These are phyloP conservation scores for Balansia obtecta DNA, from an alignment of 2,329 filamentous ascomycete genomes.

Conservation along the genomic window DNA sequence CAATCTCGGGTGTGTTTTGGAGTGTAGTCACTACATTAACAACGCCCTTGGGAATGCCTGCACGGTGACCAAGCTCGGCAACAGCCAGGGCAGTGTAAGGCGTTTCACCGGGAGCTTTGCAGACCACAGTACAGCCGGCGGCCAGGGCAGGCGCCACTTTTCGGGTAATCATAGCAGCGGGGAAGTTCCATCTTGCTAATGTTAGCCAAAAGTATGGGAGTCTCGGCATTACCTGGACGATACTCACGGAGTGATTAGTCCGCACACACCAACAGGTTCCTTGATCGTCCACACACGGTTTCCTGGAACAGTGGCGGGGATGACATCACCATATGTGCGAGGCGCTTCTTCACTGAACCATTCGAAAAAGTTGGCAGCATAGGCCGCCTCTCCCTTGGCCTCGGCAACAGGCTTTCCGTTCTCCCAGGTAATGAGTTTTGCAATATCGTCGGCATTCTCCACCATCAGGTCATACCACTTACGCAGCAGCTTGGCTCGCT, in stretches of 20 bases:
- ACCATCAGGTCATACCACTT: constrained; percentile 74
- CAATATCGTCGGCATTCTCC: constrained; percentile 68
- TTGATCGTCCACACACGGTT: constrained; percentile 70
- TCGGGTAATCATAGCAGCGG: constrained; percentile 61
- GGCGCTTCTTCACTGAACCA: constrained; percentile 77
- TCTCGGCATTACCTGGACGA: background rate
- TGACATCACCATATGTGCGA: constrained; percentile 60
- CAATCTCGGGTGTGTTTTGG: constrained; percentile 69
- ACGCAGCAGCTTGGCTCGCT: constrained; percentile 61
- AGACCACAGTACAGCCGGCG: constrained; percentile 89
- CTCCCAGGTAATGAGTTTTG: constrained; percentile 76
- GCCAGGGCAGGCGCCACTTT: constrained; percentile 67
- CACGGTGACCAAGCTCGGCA: constrained; percentile 73
- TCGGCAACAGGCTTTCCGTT: constrained; percentile 77
- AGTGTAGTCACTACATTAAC: constrained; percentile 78
- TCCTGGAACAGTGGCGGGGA: constrained; percentile 54
- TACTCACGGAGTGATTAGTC: constrained; percentile 58
- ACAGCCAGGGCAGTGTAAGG: constrained; percentile 83
- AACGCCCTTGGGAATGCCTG: constrained; percentile 81
- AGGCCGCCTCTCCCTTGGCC: constrained; percentile 58
- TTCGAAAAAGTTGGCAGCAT: constrained; percentile 65
- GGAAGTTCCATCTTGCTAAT: constrained; percentile 64
- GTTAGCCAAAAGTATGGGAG: background rate
- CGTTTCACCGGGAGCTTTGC: constrained; percentile 84
- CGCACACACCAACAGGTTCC: constrained; percentile 75